Evolutionary conservation across 2,329 filamentous ascomycete genomes (phyloP).

Genomic region (Pseudogymnoascus sp.): DNA sequence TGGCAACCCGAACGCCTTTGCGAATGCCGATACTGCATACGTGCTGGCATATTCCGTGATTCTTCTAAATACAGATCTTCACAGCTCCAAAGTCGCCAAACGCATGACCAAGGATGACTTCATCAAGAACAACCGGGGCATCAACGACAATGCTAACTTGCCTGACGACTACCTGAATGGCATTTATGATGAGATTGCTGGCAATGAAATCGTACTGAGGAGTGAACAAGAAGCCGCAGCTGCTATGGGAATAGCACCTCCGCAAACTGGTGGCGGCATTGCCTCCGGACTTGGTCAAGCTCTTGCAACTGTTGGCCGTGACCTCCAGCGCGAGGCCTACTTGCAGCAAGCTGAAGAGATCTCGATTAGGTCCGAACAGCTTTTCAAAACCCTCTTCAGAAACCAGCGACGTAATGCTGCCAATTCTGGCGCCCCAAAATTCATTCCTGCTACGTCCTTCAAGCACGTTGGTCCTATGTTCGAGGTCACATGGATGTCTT

Average conservation of each 20-base stretch:
- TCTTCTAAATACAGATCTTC: slow-evolving; percentile 89
- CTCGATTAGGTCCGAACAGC: slow-evolving; percentile 60
- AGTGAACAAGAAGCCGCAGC: slow-evolving; percentile 87
- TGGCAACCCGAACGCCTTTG: slow-evolving; percentile 94
- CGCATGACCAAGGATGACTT: slow-evolving; percentile 97
- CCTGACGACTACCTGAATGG: slow-evolving; percentile 83
- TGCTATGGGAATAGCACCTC: slow-evolving; percentile 56
- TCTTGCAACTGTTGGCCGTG: slow-evolving; percentile 82
- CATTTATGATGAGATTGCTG: slow-evolving; percentile 87
- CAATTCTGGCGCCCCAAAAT: slow-evolving; percentile 53
- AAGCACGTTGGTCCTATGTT: slow-evolving; percentile 98
- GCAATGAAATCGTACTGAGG: slow-evolving; percentile 88
- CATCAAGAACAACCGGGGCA: slow-evolving; percentile 97
- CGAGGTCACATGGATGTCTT: slow-evolving; percentile 98
- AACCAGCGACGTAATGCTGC: slow-evolving; percentile 76
- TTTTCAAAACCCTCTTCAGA: slow-evolving; percentile 88
- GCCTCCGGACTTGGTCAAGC: slow-evolving; percentile 81
- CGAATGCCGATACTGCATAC: slow-evolving; percentile 96
- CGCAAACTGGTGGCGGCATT: slow-evolving; percentile 57
- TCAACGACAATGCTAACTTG: slow-evolving; percentile 91
- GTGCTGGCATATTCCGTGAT: slow-evolving; percentile 95
- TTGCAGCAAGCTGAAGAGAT: slow-evolving; percentile 95
- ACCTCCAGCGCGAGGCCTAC: slow-evolving; percentile 87
- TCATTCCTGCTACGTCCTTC: slow-evolving; percentile 87
- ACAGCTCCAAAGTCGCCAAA: slow-evolving; percentile 74